phyloP scores from a whole-genome alignment of 495 filamentous ascomycete genomes.

The Aspergillus sparsus region DNA sequence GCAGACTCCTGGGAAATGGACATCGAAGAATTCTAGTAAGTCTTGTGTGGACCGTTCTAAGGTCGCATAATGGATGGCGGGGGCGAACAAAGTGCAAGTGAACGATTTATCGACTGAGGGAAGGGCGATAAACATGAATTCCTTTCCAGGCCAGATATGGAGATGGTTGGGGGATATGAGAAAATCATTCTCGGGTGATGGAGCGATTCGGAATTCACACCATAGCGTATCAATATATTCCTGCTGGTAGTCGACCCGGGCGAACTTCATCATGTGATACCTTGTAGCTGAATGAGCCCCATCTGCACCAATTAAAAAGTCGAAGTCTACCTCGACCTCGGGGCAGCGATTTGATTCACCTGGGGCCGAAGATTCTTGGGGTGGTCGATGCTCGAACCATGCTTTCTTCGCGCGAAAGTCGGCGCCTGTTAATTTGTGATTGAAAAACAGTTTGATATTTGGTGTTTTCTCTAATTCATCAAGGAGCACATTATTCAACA shows the following conservation, averaged over 20 bases:
- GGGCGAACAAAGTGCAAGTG: constrained; percentile 92
- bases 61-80: constrained; percentile 48
- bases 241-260: constrained; percentile 86
- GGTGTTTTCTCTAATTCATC: constrained; percentile 79
- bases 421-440: constrained; percentile 85
- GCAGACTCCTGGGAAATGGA: constrained; percentile 81
- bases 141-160: constrained; percentile 93
- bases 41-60: constrained; percentile 58
- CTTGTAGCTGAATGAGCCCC: constrained; percentile 89
- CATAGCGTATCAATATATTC: constrained; percentile 96
- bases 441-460: constrained; percentile 89
- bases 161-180: constrained; percentile 85
- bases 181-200: constrained; percentile 60
- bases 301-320: constrained; percentile 93
- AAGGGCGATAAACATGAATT: constrained; percentile 98
- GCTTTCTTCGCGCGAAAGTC: constrained; percentile 76
- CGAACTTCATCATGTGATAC: constrained; percentile 92
- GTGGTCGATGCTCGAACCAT: constrained; percentile 72
- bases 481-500: constrained; percentile 81
- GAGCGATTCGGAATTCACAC: constrained; percentile 90
- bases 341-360: constrained; percentile 39
- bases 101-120: constrained; percentile 87
- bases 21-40: constrained; percentile 71
- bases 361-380: constrained; percentile 35
- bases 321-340: constrained; percentile 78